Evolutionary conservation across 148 eudicot genomes (phyloP).

Genomic region (Silene latifolia): DNA sequence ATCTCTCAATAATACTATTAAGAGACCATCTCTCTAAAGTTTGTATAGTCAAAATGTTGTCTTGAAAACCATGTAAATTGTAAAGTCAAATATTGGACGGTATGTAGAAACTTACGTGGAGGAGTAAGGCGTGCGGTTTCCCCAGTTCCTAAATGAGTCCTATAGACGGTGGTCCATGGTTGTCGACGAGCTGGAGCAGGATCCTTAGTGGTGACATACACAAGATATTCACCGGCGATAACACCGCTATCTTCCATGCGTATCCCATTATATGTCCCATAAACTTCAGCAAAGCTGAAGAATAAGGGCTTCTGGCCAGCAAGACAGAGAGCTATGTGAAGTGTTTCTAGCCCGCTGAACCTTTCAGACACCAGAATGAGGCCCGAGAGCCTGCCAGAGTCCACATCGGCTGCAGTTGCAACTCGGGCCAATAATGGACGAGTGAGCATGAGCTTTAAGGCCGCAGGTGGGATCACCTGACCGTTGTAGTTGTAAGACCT

Average conservation of each 20-base stretch:
- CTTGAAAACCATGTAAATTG: too few relatives aligned
- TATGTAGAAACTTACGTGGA: background rate
- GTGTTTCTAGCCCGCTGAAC: slow-evolving; percentile 11
- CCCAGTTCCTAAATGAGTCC: slow-evolving; percentile 8
- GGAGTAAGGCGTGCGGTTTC: slow-evolving; percentile 21
- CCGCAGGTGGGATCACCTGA: background rate
- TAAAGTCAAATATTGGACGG: too few relatives aligned
- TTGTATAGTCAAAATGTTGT: too few relatives aligned
- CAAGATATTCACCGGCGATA: slow-evolving; percentile 15
- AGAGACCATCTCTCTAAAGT: too few relatives aligned
- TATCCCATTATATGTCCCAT: background rate
- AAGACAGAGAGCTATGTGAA: slow-evolving; percentile 6
- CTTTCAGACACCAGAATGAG: slow-evolving; percentile 17
- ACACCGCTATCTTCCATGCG: slow-evolving; percentile 26
- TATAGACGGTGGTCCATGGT: slow-evolving; percentile 26
- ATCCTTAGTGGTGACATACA: slow-evolving; percentile 21
- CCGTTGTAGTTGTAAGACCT: slow-evolving; percentile 24
- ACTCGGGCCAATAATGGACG: background rate
- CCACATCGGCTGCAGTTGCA: background rate
- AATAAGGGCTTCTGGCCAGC: background rate
- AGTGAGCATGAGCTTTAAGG: slow-evolving; percentile 7
- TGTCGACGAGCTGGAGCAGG: slow-evolving; percentile 4
- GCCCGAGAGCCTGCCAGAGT: background rate
- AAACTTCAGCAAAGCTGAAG: slow-evolving; percentile 9
- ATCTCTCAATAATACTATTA: too few relatives aligned